Evolutionary conservation across 1,284 basidiomycete species (phyloP), one percentile per base, ranked within the genome.

Genomic region (Abortiporus biennis): DNA sequence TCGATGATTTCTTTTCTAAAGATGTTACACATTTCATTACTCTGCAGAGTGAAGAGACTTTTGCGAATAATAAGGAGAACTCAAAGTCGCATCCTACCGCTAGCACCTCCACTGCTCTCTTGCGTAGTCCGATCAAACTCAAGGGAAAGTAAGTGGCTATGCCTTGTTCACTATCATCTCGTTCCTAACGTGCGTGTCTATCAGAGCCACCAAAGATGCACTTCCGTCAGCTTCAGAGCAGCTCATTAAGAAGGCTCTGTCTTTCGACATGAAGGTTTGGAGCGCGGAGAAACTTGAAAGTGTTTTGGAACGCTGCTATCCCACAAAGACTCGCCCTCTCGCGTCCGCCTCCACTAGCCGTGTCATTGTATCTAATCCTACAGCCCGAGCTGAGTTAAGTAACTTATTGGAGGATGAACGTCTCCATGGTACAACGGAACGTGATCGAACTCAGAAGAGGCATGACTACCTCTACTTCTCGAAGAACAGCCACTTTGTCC

Each of bases 241-340:
- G 44, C 72, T 93, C 24, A 71, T 91, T 3, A 65, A 73, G 43
- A 91, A 93, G 59, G 92, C 93, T 1, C 66, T 78, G 37, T 71
- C 73, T 25, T 85, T 88, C 51, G 77, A 79, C 27, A 87, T 92
- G 63, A 98, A 97, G 65, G 80, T 98, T 22, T 99, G 96, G 94
- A 80, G 67, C 30, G 68, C 83, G 4, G 65, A 76, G 15, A 88
- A 88, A 58, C 70, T 87, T 6, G 69, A 89, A 58, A 93, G 74
- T 55, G 86, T 86, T 32, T 56, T 83, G 32, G 68, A 76, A 37
- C 78, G 85, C 38, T 85, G 80, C 50, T 62, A 77, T 24, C 46
- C 59, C 25, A 50, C 56, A 27, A 52, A 48, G 22, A 52, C 43
- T 43, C 50, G 40, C n/a, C 57, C 31, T 54, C 40, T 53, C 49